A percentile compares a stretch with the other conserved stretches of the same genome.
Evolutionary conservation across 768 basidiomycete genomes (phyloP).

Genomic region (Suillus cothurnatus): DNA sequence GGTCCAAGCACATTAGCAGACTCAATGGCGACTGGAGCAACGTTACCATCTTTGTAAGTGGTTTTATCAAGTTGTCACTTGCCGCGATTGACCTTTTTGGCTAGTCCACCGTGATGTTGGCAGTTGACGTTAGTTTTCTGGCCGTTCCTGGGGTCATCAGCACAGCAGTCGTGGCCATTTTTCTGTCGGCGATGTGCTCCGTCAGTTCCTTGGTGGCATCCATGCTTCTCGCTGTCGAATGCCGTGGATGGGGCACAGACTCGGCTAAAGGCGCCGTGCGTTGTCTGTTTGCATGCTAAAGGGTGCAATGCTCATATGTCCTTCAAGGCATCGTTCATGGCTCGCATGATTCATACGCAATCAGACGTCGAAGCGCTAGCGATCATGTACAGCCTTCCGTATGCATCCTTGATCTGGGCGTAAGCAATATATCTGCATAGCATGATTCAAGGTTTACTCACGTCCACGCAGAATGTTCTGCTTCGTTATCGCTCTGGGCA

Average conservation of each 20-base stretch:
- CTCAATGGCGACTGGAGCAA: constrained; percentile 10
- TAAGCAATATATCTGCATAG: constrained; percentile 8
- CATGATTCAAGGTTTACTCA: not conserved
- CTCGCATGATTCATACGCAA: constrained; percentile 12
- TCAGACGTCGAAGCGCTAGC: constrained; percentile 31
- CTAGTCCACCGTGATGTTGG: constrained; percentile 51
- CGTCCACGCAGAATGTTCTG: constrained; percentile 10
- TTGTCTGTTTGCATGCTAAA: not conserved
- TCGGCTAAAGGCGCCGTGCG: constrained; percentile 33
- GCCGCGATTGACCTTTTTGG: not conserved
- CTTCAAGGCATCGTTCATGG: constrained; percentile 21
- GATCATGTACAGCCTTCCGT: constrained; percentile 35
- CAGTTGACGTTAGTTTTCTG: constrained; percentile 54
- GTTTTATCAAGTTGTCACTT: not conserved
- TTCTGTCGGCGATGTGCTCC: constrained; percentile 38
- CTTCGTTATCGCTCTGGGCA: constrained; percentile 11
- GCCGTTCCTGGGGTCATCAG: constrained; percentile 46
- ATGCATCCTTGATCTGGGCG: constrained; percentile 34
- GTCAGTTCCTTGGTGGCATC: constrained; percentile 38
- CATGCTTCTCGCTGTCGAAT: constrained; percentile 38
- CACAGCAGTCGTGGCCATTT: constrained; percentile 31
- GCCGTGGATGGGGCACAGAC: constrained; percentile 29
- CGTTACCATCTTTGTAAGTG: constrained; percentile 8
- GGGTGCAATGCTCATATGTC: not conserved
- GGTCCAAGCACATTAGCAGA: constrained; percentile 9